These are phyloP conservation scores for Chrysoporthe cubensis DNA, from an alignment of 2,329 filamentous ascomycete genomes.

Conservation along the genomic window DNA sequence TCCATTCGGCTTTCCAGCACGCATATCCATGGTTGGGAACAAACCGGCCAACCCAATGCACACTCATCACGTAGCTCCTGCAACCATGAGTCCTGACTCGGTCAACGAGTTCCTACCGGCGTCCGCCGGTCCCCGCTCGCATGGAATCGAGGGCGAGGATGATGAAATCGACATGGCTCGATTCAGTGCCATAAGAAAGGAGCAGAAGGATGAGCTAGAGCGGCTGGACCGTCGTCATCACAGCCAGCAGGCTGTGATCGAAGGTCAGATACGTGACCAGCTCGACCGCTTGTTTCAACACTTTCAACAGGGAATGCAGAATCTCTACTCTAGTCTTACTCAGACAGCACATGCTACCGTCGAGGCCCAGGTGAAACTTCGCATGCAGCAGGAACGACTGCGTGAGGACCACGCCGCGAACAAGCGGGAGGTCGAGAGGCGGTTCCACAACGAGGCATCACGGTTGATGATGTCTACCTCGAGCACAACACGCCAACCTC, in stretches of 20 bases:
- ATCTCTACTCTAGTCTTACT: constrained; percentile 18
- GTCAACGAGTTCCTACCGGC: constrained; percentile 26
- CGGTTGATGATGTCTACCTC: constrained; percentile 11
- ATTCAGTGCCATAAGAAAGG: constrained; percentile 23
- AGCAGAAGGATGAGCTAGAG: constrained; percentile 25
- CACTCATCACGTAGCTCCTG: background rate
- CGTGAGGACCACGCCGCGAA: constrained; percentile 20
- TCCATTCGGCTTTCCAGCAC: background rate
- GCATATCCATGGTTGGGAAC: background rate
- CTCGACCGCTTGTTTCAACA: constrained; percentile 20
- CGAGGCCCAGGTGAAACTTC: constrained; percentile 21
- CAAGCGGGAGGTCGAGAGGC: constrained; percentile 21
- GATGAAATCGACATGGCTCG: constrained; percentile 25
- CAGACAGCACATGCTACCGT: constrained; percentile 21
- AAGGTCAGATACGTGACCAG: constrained; percentile 20
- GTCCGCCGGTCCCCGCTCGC: background rate
- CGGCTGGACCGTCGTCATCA: constrained; percentile 20
- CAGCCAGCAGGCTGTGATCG: constrained; percentile 11
- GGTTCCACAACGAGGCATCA: constrained; percentile 24
- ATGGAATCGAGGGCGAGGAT: constrained; percentile 5
- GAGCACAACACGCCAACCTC: background rate
- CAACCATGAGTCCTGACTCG: constrained; percentile 18
- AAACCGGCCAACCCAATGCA: background rate
- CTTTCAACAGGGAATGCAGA: constrained; percentile 25
- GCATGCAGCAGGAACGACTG: constrained; percentile 23